Evolutionary conservation across 2,329 filamentous ascomycete species (phyloP).

Genomic region (Beauveria bassiana): DNA sequence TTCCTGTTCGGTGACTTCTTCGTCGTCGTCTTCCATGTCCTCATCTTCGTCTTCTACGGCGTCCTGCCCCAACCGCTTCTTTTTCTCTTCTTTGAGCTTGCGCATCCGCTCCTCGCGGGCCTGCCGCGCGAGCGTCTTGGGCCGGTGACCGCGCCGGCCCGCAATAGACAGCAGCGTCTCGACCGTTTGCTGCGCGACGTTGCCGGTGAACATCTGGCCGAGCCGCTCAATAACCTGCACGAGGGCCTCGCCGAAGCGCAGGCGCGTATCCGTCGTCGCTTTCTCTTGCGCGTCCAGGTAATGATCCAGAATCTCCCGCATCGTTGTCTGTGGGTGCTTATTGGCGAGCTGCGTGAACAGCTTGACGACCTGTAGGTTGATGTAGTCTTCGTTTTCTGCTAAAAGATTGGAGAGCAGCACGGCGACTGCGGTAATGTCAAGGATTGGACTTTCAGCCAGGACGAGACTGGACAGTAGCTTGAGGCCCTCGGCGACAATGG

Average conservation of each 20-base stretch:
- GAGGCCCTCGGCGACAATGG: slow-evolving; percentile 59
- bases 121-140: slow-evolving; percentile 51
- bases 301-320: slow-evolving; percentile 55
- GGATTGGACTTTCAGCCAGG: slow-evolving; percentile 41
- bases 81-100: slow-evolving; percentile 36
- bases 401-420: slow-evolving; percentile 58
- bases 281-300: slow-evolving; percentile 58
- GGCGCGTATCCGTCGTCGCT: slow-evolving; percentile 52
- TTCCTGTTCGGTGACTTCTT: slow-evolving; percentile 38
- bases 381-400: slow-evolving; percentile 61
- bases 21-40: slow-evolving; percentile 31
- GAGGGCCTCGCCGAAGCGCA: slow-evolving; percentile 62
- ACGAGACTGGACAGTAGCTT: slow-evolving; percentile 54
- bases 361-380: slow-evolving; percentile 61
- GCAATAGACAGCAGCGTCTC: slow-evolving; percentile 57
- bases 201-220: slow-evolving; percentile 47
- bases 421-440: slow-evolving; percentile 60
- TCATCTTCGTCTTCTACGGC: slow-evolving; percentile 35
- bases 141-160: slow-evolving; percentile 53
- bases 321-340: slow-evolving; percentile 54
- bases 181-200: slow-evolving; percentile 42
- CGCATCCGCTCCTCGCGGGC: slow-evolving; percentile 40
- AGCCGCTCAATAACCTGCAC: slow-evolving; percentile 56
- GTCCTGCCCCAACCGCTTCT: slow-evolving; percentile 19
- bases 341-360: slow-evolving; percentile 54